These are phyloP conservation scores for Neofusicoccum kwambonambiense DNA, from an alignment of 2,329 filamentous ascomycete species.

Conservation along the genomic window DNA sequence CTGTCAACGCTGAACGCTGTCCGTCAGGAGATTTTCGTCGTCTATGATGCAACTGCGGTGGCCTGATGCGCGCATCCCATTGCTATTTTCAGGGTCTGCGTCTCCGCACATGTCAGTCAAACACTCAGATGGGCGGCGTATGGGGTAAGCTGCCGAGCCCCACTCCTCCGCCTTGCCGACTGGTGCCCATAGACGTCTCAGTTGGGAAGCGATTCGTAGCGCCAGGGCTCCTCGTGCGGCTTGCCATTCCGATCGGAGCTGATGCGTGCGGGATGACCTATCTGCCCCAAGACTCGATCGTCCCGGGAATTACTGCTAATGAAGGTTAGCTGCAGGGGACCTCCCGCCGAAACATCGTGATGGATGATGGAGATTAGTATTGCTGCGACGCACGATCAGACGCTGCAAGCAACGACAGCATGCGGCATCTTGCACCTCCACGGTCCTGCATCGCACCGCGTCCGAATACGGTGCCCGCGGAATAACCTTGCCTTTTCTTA, in stretches of 20 bases:
- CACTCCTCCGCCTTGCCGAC: not conserved
- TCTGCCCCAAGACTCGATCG: not conserved
- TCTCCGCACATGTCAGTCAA: slow-evolving; percentile 2
- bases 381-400: not conserved
- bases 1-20: not conserved
- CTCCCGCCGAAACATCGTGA: not conserved
- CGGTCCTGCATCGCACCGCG: not conserved
- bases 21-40: not conserved
- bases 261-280: not conserved
- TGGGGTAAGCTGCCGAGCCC: slow-evolving; percentile 1
- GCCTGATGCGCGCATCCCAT: not conserved
- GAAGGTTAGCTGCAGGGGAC: not conserved
- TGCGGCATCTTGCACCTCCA: not conserved
- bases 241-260: not conserved
- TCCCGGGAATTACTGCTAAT: not conserved
- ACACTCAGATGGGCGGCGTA: not conserved
- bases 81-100: slow-evolving; percentile 8
- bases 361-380: too few species aligned
- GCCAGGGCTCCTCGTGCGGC: slow-evolving; percentile 1
- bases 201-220: not conserved
- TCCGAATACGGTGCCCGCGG: not conserved
- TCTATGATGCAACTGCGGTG: slow-evolving; percentile 1
- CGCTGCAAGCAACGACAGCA: not conserved
- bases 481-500: not conserved
- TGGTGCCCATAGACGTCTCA: not conserved